Evolutionary conservation across 345 rosid species (phyloP), one percentile per base, ranked within the genome.

Genomic region (Ricinus communis): DNA sequence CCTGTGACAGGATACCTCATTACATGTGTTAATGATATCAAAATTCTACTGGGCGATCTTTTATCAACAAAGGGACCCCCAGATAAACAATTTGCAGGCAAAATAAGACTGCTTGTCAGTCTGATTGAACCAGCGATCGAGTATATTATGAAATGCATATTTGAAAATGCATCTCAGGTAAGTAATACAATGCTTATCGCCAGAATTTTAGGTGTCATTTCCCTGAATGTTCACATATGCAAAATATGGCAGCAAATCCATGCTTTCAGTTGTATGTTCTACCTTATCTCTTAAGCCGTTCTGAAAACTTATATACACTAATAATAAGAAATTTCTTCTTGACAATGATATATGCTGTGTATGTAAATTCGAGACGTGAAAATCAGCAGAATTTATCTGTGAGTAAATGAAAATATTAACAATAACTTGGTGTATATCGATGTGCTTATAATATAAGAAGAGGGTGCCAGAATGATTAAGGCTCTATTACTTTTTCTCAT

Each of bases 51-150:
- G 80, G 75, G 46, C 33, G 87, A 86, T 77, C 68, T 84, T 59
- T 69, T 83, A 61, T 82, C 84, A 71, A 59, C 61, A 47, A 82
- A 82, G 74, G 88, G 82, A 70, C 66, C 72, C 3, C 53, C 55
- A 61, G 58, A 33, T 74, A 77, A 89, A 63, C 67, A 73, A 81
- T 76, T 76, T 73, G 49, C 71, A 14, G 86, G 82, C 66, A 78
- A 83, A 72, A 84, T 47, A 69, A 87, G 77, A 74, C 67, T 82
- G 80, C 86, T 87, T 72, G 80, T 88, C 77, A 81, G 71, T 74
- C 78, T 91, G 86, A 84, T 93, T 80, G 98, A 91, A 74, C 97
- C 98, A 69, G 72, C 93, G 43, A 80, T 93, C 65, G 93, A 88
- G 76, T 85, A 88, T 76, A 76, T 86, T 65, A 74, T 90, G 86